Conservation (phyloP, 2,329 filamentous ascomycete genomes). For the Exophiala calicioides region DNA sequence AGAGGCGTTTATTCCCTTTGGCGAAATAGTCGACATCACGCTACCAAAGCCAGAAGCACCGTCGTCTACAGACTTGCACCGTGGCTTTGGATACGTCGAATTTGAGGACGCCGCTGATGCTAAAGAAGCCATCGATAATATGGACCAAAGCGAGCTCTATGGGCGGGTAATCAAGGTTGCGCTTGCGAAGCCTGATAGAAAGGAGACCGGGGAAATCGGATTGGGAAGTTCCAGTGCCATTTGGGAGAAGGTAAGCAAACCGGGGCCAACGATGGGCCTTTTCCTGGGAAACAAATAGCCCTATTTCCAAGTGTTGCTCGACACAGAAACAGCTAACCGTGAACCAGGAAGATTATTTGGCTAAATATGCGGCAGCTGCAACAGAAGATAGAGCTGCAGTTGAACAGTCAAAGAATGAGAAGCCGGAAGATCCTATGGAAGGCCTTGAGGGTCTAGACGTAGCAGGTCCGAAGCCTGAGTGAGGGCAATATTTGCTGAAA, state of each 20-base stretch:
- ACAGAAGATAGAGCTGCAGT: constrained; percentile 69
- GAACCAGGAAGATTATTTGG: constrained; percentile 83
- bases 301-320: too few species aligned
- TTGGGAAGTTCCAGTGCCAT: constrained; percentile 90
- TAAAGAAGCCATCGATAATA: constrained; percentile 95
- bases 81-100: constrained; percentile 96
- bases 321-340: not conserved
- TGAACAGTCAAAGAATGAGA: constrained; percentile 53
- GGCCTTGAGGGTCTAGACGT: constrained; percentile 90
- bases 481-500: constrained; percentile 4
- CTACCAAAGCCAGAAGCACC: constrained; percentile 84
- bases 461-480: constrained; percentile 82
- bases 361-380: constrained; percentile 80
- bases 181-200: constrained; percentile 79
- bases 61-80: constrained; percentile 75
- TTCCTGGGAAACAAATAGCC: constrained; percentile 28
- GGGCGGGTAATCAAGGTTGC: constrained; percentile 90
- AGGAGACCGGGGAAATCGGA: constrained; percentile 70
- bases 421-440: constrained; percentile 87
- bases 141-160: constrained; percentile 96
- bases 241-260: constrained; percentile 82
- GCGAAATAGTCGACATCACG: constrained; percentile 88
- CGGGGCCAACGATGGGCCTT: constrained; percentile 24
- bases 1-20: constrained; percentile 94
- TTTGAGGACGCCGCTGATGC: constrained; percentile 85